Percentiles rank a stretch among this genome's conserved stretches.
Conservation (phyloP, 306 rosid genomes). For the Cicer bijugum region DNA sequence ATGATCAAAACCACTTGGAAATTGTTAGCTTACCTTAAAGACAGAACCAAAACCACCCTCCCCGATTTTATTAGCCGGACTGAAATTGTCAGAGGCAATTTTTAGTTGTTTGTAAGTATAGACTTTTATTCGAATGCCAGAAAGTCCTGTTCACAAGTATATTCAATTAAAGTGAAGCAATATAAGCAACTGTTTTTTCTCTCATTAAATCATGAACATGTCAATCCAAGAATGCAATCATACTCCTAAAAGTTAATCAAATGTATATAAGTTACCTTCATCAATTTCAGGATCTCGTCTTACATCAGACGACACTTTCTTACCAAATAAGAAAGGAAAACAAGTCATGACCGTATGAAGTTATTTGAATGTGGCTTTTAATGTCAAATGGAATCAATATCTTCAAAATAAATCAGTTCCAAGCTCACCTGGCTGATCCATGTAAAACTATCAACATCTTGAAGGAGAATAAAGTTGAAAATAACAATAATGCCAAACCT, state of each 20-base stretch:
- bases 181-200: neutral
- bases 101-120: constrained; percentile 74
- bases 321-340: constrained; percentile 60
- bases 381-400: constrained; percentile 38
- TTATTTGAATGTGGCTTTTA: constrained; percentile 29
- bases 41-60: constrained; percentile 99
- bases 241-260: constrained; percentile 1
- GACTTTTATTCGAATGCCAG: constrained; percentile 63
- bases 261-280: constrained; percentile 56
- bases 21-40: constrained; percentile 65
- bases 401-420: constrained; percentile 47
- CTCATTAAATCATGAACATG: neutral
- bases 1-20: constrained; percentile 18
- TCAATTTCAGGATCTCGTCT: constrained; percentile 45
- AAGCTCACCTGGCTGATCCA: constrained; percentile 56
- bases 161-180: constrained; percentile 38
- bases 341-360: constrained; percentile 65
- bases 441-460: constrained; percentile 35
- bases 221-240: neutral
- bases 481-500: constrained; percentile 2
- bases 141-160: constrained; percentile 57
- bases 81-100: constrained; percentile 71
- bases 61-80: constrained; percentile 74
- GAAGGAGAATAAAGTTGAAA: constrained; percentile 25
- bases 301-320: constrained; percentile 42